phyloP scores from a whole-genome alignment of 2,329 filamentous ascomycete genomes.

The Ilyonectria mors-panacis region DNA sequence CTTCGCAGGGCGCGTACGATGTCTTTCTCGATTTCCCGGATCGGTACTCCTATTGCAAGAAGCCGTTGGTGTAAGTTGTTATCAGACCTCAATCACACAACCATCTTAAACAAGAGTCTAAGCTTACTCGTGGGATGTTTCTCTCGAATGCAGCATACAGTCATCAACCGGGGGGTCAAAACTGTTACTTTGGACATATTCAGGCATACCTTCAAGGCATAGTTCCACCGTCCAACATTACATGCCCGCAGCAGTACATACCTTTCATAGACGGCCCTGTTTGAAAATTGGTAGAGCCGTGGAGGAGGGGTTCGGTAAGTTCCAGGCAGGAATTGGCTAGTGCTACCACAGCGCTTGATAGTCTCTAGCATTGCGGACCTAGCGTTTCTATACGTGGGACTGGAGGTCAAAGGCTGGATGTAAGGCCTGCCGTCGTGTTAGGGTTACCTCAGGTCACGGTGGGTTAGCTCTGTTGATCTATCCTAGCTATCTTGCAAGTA shows the following conservation, averaged over 20 bases:
- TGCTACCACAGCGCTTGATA: neutral
- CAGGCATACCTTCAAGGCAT: constrained; percentile 55
- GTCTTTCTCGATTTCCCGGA: constrained; percentile 49
- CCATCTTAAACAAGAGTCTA: constrained; percentile 24
- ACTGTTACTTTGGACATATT: constrained; percentile 55
- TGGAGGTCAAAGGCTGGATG: neutral
- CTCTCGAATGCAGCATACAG: constrained; percentile 47
- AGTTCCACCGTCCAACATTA: constrained; percentile 51
- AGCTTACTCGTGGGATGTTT: constrained; percentile 29
- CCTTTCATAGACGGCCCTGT: constrained; percentile 42
- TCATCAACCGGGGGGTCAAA: constrained; percentile 49
- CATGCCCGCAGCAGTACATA: constrained; percentile 50
- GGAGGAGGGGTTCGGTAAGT: neutral
- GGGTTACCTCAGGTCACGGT: no score
- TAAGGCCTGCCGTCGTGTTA: neutral
- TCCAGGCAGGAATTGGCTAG: neutral
- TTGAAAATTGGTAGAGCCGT: neutral
- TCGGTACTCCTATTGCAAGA: constrained; percentile 51
- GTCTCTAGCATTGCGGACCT: neutral
- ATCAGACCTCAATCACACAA: constrained; percentile 16
- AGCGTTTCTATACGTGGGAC: neutral
- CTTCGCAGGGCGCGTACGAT: constrained; percentile 47
- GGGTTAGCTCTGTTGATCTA: no score
- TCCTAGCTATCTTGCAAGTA: no score
- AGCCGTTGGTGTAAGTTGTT: constrained; percentile 52